Conservation (phyloP, 2,329 filamentous ascomycete genomes). For the Chrysoporthe deuterocubensis region DNA sequence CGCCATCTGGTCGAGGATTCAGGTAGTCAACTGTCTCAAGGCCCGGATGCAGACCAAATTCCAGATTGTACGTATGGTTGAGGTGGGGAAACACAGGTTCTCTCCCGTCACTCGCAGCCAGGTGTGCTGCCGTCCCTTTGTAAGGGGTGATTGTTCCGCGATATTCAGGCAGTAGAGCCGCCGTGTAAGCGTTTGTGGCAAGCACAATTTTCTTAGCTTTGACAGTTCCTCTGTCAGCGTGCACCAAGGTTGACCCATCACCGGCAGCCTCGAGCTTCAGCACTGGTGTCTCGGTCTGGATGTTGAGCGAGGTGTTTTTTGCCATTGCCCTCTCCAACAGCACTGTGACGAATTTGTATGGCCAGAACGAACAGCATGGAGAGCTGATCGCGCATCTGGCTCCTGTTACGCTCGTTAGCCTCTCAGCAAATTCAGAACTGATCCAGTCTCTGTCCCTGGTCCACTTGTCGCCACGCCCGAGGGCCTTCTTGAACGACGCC, state of each 20-base stretch:
- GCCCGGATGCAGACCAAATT: slow-evolving; percentile 15
- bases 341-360: slow-evolving; percentile 27
- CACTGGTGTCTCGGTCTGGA: slow-evolving; percentile 28
- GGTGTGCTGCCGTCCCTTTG: slow-evolving; percentile 25
- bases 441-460: slow-evolving; percentile 19
- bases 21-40: slow-evolving; percentile 26
- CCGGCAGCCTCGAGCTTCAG: slow-evolving; percentile 5
- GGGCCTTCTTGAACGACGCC: slow-evolving; percentile 14
- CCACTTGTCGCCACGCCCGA: slow-evolving; percentile 19
- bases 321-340: slow-evolving; percentile 21
- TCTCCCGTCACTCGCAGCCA: slow-evolving; percentile 9
- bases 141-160: slow-evolving; percentile 23
- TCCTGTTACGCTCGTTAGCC: slow-evolving; percentile 21
- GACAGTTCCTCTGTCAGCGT: slow-evolving; percentile 15
- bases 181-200: slow-evolving; percentile 25
- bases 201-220: slow-evolving; percentile 21
- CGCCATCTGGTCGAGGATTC: slow-evolving; percentile 27
- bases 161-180: slow-evolving; percentile 23
- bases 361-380: slow-evolving; percentile 24
- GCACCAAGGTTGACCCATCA: slow-evolving; percentile 13
- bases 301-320: slow-evolving; percentile 8
- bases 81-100: slow-evolving; percentile 24
- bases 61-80: slow-evolving; percentile 29
- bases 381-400: slow-evolving; percentile 20
- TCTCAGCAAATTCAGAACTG: slow-evolving; percentile 20